Evolutionary conservation across 345 rosid species (phyloP), one percentile per base, ranked within the genome.

Genomic region (Syzygium oleosum): DNA sequence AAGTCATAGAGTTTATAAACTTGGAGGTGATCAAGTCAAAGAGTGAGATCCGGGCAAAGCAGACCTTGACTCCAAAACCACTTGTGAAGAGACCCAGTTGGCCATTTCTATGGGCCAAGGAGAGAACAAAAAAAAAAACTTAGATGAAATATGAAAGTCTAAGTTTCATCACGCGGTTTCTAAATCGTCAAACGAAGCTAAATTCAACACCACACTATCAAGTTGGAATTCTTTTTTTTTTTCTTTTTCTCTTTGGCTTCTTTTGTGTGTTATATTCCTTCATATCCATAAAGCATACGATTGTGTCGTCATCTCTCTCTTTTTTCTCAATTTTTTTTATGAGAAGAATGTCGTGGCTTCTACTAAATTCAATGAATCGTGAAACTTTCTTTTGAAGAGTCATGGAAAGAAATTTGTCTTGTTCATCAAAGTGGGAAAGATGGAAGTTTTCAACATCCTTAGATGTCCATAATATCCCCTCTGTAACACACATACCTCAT

Each of bases 331-430:
- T 21, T 54, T 21, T n/a, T 55, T 55, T 55, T 19, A 55, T 55
- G 27, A 55, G 22, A 54, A 54, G 25, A 5, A 10, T 58, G 68
- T 12, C 17, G 6, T 2, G 2, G 5, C 4, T n/a, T 61, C 16
- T 61, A 13, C 16, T 13, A 2, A 14, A 61, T 61, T 3, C 9
- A n/a, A 61, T 3, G 34, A 3, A n/a, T 61, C 19, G 0, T 0
- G 77, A 13, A 29, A 29, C 12, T 65, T 14, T 31, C 22, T 65
- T 2, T 16, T 54, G 21, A 61, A 7, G 77, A 29, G 41, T 29
- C 77, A 2, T 63, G 41, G 22, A 63, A 63, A 63, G 77, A 15
- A 29, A 63, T 29, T 63, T 7, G 41, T 29, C 41, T 15, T 63
- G 41, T 63, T 63, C 21, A 63, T 29, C 21, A 29, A 17, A 63